Base-by-base conservation (phyloP, 2,329 filamentous ascomycete genomes). In the Ophiostoma montium region DNA sequence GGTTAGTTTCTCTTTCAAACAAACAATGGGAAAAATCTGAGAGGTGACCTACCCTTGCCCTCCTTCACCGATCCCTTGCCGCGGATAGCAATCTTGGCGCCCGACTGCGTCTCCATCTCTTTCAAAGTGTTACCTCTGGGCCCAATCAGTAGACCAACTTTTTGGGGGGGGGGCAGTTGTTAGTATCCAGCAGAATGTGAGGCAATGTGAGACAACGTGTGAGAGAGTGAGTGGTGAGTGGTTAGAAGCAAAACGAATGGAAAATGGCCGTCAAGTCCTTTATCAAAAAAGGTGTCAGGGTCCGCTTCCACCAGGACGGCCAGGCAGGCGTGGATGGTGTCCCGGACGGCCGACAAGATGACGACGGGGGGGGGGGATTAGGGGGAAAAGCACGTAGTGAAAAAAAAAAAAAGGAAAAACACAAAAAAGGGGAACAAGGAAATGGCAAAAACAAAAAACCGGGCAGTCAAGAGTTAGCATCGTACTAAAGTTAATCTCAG, bases 401-500 rank as follows among this genome's bases (percentile, higher is more conserved):
- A 31, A 43, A 9, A 59, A 31, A 33, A 27, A 15, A 15, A 15
- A 35, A 11, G 33, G 19, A 21, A 57, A 59, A 60, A 55, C 57
- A 59, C 54, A 59, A 23, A n/a, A 6, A 33, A n/a, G 9, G n/a
- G 61, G 62, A 63, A 62, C 57, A 60, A 60, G 55, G 49, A 49
- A 45, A 23, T 33, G 32, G 84, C 82, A 84, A 80, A 88, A 41
- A 87, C n/a, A n/a, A n/a, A n/a, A n/a, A n/a, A n/a, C n/a, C n/a
- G n/a, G n/a, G n/a, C n/a, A n/a, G n/a, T n/a, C n/a, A n/a, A n/a
- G n/a, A 88, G 87, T 95, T 95, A 95, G 89, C 83, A 27, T 90
- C 90, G 90, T 95, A 98, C 92, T 98, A 87, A 98, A 98, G 84
- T 98, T 98, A 82, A 98, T 96, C 70, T 98, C 92, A 76, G 92